Conservation (phyloP, 1,284 basidiomycete species). For the Abortiporus biennis region DNA sequence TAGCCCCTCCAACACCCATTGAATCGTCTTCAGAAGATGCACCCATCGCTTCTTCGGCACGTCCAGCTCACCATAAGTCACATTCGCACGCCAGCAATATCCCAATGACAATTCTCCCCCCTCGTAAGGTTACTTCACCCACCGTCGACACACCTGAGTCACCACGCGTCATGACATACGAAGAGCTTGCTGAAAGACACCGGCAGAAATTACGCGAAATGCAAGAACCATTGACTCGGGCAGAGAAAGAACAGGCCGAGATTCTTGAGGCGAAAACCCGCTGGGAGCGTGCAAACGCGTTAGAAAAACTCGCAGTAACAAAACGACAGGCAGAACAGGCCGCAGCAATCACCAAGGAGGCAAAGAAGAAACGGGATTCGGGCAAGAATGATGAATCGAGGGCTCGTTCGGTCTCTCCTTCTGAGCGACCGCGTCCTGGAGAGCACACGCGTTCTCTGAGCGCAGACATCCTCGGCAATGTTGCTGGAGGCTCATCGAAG, state of each 20-base stretch:
- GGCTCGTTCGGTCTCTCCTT: conserved; percentile 21
- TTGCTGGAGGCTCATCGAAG: conserved; percentile 43
- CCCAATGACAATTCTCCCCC: conserved; percentile 67
- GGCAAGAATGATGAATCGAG: conserved; percentile 28
- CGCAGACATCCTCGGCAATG: conserved; percentile 48
- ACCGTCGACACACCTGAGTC: conserved; percentile 33
- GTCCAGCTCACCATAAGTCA: conserved; percentile 28
- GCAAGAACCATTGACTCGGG: conserved; percentile 68
- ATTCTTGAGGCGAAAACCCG: conserved; percentile 61
- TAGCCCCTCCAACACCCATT: not conserved
- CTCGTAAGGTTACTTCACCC: conserved; percentile 35
- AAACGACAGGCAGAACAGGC: conserved; percentile 67
- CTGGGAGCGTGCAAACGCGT: conserved; percentile 68
- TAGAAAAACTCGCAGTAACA: conserved; percentile 64
- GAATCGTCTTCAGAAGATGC: conserved; percentile 18
- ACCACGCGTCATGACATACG: conserved; percentile 62
- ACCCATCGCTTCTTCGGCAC: conserved; percentile 19
- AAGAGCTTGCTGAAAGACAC: conserved; percentile 77
- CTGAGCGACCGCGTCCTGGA: conserved; percentile 27
- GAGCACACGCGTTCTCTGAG: conserved; percentile 47
- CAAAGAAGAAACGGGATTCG: conserved; percentile 38
- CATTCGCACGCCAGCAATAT: conserved; percentile 27
- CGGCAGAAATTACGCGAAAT: conserved; percentile 71
- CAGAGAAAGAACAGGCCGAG: conserved; percentile 65
- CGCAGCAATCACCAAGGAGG: conserved; percentile 42